These are phyloP conservation scores for Biscogniauxia mediterranea DNA, from an alignment of 2,329 filamentous ascomycete species.

Conservation along the genomic window DNA sequence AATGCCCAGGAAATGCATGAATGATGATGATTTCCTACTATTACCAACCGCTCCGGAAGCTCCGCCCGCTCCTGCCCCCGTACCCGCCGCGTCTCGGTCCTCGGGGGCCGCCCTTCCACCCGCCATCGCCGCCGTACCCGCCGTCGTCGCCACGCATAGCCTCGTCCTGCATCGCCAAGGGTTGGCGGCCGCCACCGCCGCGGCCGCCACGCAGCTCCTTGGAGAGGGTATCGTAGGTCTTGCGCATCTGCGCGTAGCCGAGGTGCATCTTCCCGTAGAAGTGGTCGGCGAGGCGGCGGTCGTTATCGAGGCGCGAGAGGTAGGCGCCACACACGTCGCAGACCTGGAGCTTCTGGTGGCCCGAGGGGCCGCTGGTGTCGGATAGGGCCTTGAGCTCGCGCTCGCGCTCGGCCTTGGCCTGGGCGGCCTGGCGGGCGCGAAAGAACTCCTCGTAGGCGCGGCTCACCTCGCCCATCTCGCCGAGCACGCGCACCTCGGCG, in stretches of 20 bases:
- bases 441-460: slow-evolving; percentile 85
- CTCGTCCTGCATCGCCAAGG: slow-evolving; percentile 35
- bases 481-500: slow-evolving; percentile 81
- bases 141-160: slow-evolving; percentile 51
- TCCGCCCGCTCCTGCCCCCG: slow-evolving; percentile 40
- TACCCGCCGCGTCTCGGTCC: slow-evolving; percentile 53
- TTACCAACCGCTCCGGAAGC: slow-evolving; percentile 50
- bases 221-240: slow-evolving; percentile 82
- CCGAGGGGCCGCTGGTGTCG: slow-evolving; percentile 88
- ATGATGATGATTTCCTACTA: slow-evolving; percentile 4
- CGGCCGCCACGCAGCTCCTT: slow-evolving; percentile 82
- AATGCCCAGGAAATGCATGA: neutral
- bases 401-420: slow-evolving; percentile 80
- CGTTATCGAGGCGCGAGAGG: slow-evolving; percentile 87
- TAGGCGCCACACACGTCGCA: slow-evolving; percentile 99
- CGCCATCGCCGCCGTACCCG: slow-evolving; percentile 43
- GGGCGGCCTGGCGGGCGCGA: slow-evolving; percentile 76
- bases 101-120: slow-evolving; percentile 45
- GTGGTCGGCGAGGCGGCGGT: slow-evolving; percentile 88
- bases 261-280: slow-evolving; percentile 99
- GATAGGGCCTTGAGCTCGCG: slow-evolving; percentile 85
- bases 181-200: slow-evolving; percentile 42
- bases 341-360: slow-evolving; percentile 97
- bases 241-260: slow-evolving; percentile 96
- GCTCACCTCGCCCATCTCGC: slow-evolving; percentile 76